These are phyloP conservation scores for Bertia moriformis DNA, from an alignment of 2,329 filamentous ascomycete species.

Conservation along the genomic window DNA sequence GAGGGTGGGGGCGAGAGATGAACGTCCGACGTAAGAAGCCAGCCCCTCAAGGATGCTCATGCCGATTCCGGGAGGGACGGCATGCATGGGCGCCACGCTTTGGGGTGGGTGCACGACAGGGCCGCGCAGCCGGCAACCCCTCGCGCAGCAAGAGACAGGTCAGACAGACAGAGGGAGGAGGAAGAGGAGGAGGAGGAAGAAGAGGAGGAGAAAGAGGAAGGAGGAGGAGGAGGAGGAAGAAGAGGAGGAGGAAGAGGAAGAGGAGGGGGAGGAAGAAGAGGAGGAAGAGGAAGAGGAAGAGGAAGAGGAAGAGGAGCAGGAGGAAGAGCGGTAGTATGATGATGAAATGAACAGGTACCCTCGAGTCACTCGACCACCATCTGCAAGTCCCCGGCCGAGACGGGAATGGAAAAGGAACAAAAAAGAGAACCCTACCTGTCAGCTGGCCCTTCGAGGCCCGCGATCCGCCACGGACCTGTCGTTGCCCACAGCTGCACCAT, in stretches of 20 bases:
- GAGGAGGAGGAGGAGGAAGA: conserved; percentile 9
- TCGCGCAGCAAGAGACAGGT: no score
- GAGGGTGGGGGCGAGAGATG: no score
- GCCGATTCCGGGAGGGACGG: no score
- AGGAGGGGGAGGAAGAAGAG: neutral
- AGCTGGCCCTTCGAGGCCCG: conserved; percentile 60
- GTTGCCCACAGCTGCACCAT: conserved; percentile 63
- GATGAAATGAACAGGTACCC: neutral
- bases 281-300: conserved; percentile 7
- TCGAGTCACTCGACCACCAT: no score
- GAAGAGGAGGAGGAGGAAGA: conserved; percentile 6
- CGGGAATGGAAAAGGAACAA: conserved; percentile 17
- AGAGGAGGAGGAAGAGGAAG: conserved; percentile 1
- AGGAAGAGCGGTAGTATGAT: neutral
- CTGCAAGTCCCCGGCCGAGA: no score
- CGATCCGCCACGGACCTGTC: conserved; percentile 61
- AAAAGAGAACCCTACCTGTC: conserved; percentile 63
- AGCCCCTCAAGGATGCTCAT: no score
- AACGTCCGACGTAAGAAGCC: no score
- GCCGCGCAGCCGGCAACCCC: no score
- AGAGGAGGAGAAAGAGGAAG: conserved; percentile 5
- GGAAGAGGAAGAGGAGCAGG: conserved; percentile 2
- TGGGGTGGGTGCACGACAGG: no score
- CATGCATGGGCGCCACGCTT: no score
- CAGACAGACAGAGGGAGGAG: no score